Evolutionary conservation across 257 asterid species (phyloP).

Genomic region (Nicotiana noctiflora): DNA sequence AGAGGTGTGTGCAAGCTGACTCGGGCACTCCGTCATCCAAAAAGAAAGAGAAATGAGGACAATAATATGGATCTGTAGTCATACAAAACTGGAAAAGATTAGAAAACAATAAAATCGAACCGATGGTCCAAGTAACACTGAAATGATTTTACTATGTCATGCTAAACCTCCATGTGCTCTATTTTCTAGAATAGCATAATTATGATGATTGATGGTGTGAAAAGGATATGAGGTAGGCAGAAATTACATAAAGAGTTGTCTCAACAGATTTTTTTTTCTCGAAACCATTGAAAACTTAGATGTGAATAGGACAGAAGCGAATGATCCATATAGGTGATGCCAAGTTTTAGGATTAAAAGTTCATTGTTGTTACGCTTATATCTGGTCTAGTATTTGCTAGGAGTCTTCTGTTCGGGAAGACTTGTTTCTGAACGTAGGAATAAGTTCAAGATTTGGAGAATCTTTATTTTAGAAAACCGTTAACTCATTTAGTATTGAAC

Average conservation of each 20-base stretch:
- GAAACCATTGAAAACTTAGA: neutral
- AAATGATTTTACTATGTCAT: neutral
- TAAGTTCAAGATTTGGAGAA: neutral
- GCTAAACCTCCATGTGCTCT: neutral
- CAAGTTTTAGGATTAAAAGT: neutral
- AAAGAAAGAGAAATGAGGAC: neutral
- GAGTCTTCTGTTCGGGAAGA: neutral
- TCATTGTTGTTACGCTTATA: neutral
- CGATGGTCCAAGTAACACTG: neutral
- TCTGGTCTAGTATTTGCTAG: neutral
- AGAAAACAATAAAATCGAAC: neutral
- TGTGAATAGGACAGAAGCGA: neutral
- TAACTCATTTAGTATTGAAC: neutral
- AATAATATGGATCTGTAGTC: neutral
- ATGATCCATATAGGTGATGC: neutral
- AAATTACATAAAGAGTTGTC: neutral
- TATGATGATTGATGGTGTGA: neutral
- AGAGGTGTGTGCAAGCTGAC: too few relatives aligned
- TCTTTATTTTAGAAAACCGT: neutral
- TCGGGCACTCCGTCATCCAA: too few relatives aligned
- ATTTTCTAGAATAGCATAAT: neutral
- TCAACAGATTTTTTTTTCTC: neutral
- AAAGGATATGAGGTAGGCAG: neutral
- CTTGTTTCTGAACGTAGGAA: neutral
- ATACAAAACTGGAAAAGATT: neutral